Evolutionary conservation across 345 rosid genomes (phyloP).

Genomic region (Euphorbia lathyris): DNA sequence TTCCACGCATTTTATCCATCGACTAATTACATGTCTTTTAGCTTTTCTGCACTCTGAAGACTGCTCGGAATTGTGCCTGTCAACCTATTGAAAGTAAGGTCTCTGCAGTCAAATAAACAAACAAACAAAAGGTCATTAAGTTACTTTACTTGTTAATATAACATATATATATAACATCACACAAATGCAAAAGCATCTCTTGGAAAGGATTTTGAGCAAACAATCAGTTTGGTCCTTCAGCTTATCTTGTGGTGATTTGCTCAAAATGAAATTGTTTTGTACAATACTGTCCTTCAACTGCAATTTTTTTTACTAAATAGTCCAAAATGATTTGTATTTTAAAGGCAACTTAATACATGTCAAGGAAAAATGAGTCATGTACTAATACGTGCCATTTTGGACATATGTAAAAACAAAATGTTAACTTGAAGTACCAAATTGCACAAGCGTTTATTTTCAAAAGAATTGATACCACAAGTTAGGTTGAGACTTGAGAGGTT

Average conservation of each 20-base stretch:
- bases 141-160: too few species aligned
- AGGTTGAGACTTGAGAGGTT: slow-evolving; percentile 40
- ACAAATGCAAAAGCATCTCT: neutral
- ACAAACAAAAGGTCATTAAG: neutral
- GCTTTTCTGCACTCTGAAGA: slow-evolving; percentile 11
- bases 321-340: neutral
- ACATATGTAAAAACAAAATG: too few species aligned
- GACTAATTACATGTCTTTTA: slow-evolving; percentile 44
- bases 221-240: too few species aligned
- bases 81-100: slow-evolving; percentile 74
- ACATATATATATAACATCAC: neutral
- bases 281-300: too few species aligned
- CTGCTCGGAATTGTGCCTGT: slow-evolving; percentile 48
- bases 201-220: too few species aligned
- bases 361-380: neutral
- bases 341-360: too few species aligned
- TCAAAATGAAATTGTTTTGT: too few species aligned
- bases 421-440: neutral
- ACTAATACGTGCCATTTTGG: neutral
- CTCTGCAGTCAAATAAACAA: slow-evolving; percentile 37
- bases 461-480: neutral
- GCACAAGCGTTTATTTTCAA: too few species aligned
- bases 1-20: neutral
- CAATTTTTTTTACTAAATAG: too few species aligned
- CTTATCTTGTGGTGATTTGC: too few species aligned